Evolutionary conservation across 1,284 basidiomycete genomes (phyloP).

Genomic region (Stygiomarasmius scandens): DNA sequence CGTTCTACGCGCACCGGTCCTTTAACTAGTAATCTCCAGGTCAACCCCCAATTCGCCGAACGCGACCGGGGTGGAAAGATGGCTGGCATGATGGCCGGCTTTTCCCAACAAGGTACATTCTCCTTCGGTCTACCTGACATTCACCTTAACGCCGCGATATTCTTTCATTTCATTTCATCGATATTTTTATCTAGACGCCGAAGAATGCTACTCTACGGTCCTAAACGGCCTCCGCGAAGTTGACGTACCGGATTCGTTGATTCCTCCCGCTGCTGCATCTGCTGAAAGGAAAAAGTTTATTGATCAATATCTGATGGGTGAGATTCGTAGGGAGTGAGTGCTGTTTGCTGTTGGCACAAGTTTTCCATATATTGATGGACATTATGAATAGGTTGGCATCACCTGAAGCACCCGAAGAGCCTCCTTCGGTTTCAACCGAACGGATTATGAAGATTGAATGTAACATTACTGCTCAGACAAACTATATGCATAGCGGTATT

Average conservation of each 20-base stretch:
- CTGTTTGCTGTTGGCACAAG: background rate
- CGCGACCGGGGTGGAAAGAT: constrained; percentile 47
- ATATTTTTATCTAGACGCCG: constrained; percentile 70
- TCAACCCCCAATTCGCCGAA: constrained; percentile 94
- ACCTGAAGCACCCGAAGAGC: constrained; percentile 86
- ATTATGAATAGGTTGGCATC: constrained; percentile 25
- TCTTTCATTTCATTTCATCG: background rate
- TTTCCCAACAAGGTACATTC: constrained; percentile 82
- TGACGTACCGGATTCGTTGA: constrained; percentile 27
- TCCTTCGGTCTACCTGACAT: background rate
- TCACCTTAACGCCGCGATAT: background rate
- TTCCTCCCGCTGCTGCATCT: constrained; percentile 33
- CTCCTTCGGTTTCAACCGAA: constrained; percentile 66
- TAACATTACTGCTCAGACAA: constrained; percentile 86
- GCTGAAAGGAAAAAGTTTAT: constrained; percentile 59
- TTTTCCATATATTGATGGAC: constrained; percentile 13
- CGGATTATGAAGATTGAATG: constrained; percentile 90
- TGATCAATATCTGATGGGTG: constrained; percentile 84
- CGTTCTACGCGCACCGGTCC: background rate
- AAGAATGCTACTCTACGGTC: constrained; percentile 91
- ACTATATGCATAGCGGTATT: constrained; percentile 90
- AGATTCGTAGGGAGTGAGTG: constrained; percentile 81
- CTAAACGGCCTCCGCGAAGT: constrained; percentile 80
- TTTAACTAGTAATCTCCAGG: constrained; percentile 34
- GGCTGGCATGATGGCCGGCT: constrained; percentile 47